Evolutionary conservation across 371 early-diverging fungal species (phyloP).

Genomic region (Capillidium rhysosporum): DNA sequence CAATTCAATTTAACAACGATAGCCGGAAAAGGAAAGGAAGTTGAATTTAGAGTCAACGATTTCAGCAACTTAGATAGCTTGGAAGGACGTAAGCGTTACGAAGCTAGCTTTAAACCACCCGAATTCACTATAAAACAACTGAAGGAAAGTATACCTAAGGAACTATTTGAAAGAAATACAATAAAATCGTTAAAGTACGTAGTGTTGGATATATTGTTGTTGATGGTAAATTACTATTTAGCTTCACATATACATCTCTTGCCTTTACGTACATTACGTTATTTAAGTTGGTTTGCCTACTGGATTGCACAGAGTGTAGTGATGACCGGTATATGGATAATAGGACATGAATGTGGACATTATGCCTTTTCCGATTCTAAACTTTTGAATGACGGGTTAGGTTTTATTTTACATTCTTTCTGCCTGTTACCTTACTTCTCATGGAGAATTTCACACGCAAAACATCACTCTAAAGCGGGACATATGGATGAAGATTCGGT

Average conservation of each 20-base stretch:
- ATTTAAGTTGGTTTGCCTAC: conserved; percentile 42
- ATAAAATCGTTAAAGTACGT: conserved; percentile 48
- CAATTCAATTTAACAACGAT: too few relatives aligned
- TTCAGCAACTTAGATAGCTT: too few relatives aligned
- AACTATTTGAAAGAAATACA: conserved; percentile 63
- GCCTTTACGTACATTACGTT: background rate
- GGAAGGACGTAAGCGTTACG: too few relatives aligned
- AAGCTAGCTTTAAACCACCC: conserved; percentile 13
- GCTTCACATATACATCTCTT: conserved; percentile 9
- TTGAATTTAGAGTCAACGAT: too few relatives aligned
- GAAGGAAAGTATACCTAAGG: conserved; percentile 62
- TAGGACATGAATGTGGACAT: conserved; percentile 77
- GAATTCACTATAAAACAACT: conserved; percentile 68
- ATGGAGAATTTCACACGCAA: conserved; percentile 48
- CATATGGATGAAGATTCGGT: conserved; percentile 76
- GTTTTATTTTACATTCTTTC: conserved; percentile 58
- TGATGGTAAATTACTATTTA: conserved; percentile 16
- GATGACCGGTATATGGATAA: conserved; percentile 66
- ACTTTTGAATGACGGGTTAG: conserved; percentile 53
- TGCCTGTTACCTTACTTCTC: conserved; percentile 68
- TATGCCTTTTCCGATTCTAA: conserved; percentile 56
- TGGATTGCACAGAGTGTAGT: conserved; percentile 61
- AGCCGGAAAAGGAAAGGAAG: too few relatives aligned
- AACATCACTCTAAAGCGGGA: conserved; percentile 66
- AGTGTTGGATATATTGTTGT: conserved; percentile 34